These are phyloP conservation scores for Cytospora paraplurivora DNA, from an alignment of 2,329 filamentous ascomycete species.

Conservation along the genomic window DNA sequence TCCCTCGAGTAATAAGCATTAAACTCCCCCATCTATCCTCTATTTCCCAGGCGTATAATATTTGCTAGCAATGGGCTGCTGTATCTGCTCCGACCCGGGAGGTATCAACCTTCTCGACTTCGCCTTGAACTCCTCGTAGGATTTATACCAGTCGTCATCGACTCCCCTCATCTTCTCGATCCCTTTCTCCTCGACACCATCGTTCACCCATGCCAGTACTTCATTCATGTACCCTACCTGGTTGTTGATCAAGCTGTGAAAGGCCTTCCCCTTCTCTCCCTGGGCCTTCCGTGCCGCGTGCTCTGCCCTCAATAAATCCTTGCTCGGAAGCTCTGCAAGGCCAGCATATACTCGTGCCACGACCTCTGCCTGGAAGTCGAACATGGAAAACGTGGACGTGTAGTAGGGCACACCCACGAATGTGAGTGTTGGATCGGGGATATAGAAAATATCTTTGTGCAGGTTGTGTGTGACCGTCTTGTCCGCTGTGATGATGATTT, in stretches of 20 bases:
- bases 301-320: slow-evolving; percentile 42
- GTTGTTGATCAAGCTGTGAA: slow-evolving; percentile 40
- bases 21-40: neutral
- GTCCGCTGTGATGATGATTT: slow-evolving; percentile 61
- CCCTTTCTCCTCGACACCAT: slow-evolving; percentile 32
- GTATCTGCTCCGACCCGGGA: slow-evolving; percentile 15
- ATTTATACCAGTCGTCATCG: slow-evolving; percentile 37
- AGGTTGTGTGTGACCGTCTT: slow-evolving; percentile 67
- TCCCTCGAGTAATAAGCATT: neutral
- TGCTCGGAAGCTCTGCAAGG: slow-evolving; percentile 48
- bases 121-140: slow-evolving; percentile 31
- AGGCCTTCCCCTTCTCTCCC: slow-evolving; percentile 40
- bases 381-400: slow-evolving; percentile 68
- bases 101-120: slow-evolving; percentile 24
- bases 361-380: slow-evolving; percentile 69
- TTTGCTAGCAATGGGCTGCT: slow-evolving; percentile 27
- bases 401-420: slow-evolving; percentile 69
- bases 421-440: slow-evolving; percentile 62
- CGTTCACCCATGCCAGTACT: slow-evolving; percentile 31
- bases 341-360: slow-evolving; percentile 60
- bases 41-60: slow-evolving; percentile 21
- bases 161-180: slow-evolving; percentile 37
- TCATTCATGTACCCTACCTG: slow-evolving; percentile 37
- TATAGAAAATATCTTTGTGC: slow-evolving; percentile 73
- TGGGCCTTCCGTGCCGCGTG: slow-evolving; percentile 37